Conservation (phyloP, 2,329 filamentous ascomycete species). For the Cladosporium sp. region DNA sequence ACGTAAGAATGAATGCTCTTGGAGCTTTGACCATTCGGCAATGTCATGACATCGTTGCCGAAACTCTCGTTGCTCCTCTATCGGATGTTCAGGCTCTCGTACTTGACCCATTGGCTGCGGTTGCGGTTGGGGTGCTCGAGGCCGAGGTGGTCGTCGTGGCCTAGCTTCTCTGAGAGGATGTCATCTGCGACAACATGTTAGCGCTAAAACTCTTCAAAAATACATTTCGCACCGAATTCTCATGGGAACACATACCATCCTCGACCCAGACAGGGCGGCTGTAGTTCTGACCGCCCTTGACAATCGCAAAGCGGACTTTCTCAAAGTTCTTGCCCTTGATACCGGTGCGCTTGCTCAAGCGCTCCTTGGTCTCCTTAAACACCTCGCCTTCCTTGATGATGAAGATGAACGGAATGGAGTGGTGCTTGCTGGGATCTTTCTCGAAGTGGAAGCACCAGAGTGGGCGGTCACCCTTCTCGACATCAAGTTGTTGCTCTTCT, state of each 20-base stretch:
- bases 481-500: constrained; percentile 53
- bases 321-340: constrained; percentile 98
- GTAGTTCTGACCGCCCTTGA: constrained; percentile 64
- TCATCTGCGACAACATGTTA: constrained; percentile 40
- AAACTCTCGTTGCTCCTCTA: constrained; percentile 28
- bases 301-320: constrained; percentile 93
- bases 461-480: constrained; percentile 65
- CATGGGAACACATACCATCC: constrained; percentile 64
- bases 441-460: constrained; percentile 92
- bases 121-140: constrained; percentile 65
- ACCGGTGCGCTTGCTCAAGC: constrained; percentile 87
- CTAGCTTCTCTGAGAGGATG: constrained; percentile 46
- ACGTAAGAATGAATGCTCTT: neutral
- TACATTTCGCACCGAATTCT: neutral
- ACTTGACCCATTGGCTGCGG: constrained; percentile 58
- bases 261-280: constrained; percentile 79
- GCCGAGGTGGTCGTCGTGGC: constrained; percentile 47
- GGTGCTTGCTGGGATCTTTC: constrained; percentile 77
- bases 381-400: constrained; percentile 79
- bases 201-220: too few species aligned
- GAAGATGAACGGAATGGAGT: constrained; percentile 91
- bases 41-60: neutral
- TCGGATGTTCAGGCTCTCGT: constrained; percentile 65
- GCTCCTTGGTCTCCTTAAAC: constrained; percentile 90
- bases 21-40: too few species aligned